These are phyloP conservation scores for Plasmodium cynomolgi DNA, from an alignment of 169 alveolate species.

Conservation along the genomic window DNA sequence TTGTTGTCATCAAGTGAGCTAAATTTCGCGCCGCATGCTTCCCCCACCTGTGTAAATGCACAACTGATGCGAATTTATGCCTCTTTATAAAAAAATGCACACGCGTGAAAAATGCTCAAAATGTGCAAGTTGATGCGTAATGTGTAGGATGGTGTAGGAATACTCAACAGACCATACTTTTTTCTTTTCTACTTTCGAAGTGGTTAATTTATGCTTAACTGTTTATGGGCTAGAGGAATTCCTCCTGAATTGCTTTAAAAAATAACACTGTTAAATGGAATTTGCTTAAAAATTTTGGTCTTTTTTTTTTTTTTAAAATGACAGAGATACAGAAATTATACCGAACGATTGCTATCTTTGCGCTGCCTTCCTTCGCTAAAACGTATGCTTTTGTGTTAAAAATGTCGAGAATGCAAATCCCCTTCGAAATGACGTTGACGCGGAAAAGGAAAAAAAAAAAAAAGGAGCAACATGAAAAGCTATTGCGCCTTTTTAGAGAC, in stretches of 20 bases:
- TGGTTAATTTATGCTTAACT: not conserved
- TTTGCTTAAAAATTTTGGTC: not conserved
- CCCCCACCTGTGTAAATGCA: not conserved
- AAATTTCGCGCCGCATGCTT: not conserved
- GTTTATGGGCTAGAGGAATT: not conserved
- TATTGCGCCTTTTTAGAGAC: not conserved
- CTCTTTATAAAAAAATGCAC: not conserved
- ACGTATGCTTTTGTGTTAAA: not conserved
- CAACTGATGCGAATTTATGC: not conserved
- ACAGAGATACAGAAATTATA: not conserved
- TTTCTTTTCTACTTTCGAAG: not conserved
- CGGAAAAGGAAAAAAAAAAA: not conserved
- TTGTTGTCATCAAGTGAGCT: not conserved
- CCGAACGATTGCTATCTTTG: not conserved
- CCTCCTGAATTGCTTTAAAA: not conserved
- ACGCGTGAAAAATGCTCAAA: not conserved
- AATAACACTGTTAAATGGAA: not conserved
- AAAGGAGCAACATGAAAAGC: not conserved
- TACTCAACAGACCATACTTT: not conserved
- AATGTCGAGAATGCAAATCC: not conserved
- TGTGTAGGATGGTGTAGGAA: not conserved
- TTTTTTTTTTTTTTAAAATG: not conserved
- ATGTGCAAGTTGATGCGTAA: not conserved
- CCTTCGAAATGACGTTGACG: not conserved
- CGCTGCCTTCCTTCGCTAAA: not conserved